Evolutionary conservation across 2,329 filamentous ascomycete species (phyloP).

Genomic region (Alternaria angustiovoidea): DNA sequence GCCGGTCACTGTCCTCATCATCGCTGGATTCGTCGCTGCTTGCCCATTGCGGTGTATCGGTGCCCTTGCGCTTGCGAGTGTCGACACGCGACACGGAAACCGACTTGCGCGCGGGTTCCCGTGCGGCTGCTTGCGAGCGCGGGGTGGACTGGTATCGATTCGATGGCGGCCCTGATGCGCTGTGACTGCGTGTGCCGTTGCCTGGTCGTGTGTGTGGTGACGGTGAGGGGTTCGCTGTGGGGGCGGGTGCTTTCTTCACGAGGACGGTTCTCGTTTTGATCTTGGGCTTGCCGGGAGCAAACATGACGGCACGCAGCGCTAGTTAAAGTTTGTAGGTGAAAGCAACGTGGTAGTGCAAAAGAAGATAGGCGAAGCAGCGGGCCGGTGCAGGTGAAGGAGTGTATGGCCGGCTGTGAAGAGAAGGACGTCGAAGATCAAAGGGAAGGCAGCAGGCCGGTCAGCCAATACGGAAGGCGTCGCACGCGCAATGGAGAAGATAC

Average conservation of each 20-base stretch:
- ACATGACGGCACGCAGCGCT: conserved; percentile 32
- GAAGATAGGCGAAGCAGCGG: conserved; percentile 9
- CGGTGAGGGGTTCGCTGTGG: conserved; percentile 21
- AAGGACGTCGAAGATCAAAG: conserved; percentile 16
- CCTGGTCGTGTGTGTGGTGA: conserved; percentile 17
- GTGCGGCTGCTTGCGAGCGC: conserved; percentile 24
- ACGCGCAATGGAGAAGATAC: conserved; percentile 23
- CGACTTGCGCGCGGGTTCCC: conserved; percentile 32
- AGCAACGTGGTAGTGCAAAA: background rate
- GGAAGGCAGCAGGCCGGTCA: conserved; percentile 23
- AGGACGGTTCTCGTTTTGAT: conserved; percentile 45
- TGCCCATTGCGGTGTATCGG: conserved; percentile 46
- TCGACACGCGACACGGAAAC: conserved; percentile 39
- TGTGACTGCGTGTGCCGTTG: conserved; percentile 19
- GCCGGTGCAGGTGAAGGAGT: conserved; percentile 22
- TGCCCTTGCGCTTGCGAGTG: conserved; percentile 44
- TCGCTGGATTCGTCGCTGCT: conserved; percentile 45
- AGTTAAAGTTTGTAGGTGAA: conserved; percentile 9
- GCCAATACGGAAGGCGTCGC: conserved; percentile 26
- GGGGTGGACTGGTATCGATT: conserved; percentile 40
- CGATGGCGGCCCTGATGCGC: conserved; percentile 30
- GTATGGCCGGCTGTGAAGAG: conserved; percentile 17
- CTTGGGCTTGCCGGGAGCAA: conserved; percentile 42
- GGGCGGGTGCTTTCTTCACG: conserved; percentile 36
- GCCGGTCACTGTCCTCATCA: conserved; percentile 38